phyloP scores from a whole-genome alignment of 2,329 filamentous ascomycete genomes.

The Eutypa lata region DNA sequence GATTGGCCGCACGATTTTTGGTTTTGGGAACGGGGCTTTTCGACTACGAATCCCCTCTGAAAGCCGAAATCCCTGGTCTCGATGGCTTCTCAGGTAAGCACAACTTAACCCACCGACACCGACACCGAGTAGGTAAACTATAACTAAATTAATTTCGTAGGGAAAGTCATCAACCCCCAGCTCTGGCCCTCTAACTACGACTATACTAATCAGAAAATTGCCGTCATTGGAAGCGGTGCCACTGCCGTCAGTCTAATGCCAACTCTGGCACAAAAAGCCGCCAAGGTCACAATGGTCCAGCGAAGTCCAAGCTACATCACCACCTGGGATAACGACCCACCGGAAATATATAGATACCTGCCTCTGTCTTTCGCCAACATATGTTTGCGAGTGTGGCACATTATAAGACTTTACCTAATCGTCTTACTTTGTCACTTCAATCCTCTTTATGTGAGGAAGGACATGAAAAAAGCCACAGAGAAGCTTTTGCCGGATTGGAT shows the following conservation, averaged over 20 bases:
- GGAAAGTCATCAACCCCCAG: constrained; percentile 56
- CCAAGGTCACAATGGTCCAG: constrained; percentile 75
- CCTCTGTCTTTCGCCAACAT: constrained; percentile 27
- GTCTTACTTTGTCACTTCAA: too few relatives aligned
- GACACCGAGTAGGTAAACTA: too few relatives aligned
- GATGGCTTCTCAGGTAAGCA: constrained; percentile 53
- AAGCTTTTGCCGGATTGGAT: too few relatives aligned
- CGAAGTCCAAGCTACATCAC: constrained; percentile 68
- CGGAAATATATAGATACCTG: too few relatives aligned
- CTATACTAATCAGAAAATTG: constrained; percentile 62
- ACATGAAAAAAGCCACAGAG: too few relatives aligned
- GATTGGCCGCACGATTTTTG: constrained; percentile 49
- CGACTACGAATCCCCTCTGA: constrained; percentile 49
- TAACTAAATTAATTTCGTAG: constrained; percentile 47
- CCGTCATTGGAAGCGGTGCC: constrained; percentile 74
- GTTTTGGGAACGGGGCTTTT: constrained; percentile 66
- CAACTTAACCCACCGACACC: constrained; percentile 48
- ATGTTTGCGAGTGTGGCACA: too few relatives aligned
- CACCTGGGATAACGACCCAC: constrained; percentile 1
- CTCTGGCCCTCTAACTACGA: constrained; percentile 68
- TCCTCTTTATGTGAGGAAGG: too few relatives aligned
- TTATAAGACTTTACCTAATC: too few relatives aligned
- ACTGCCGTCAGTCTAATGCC: constrained; percentile 76
- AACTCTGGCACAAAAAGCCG: constrained; percentile 59
- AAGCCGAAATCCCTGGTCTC: constrained; percentile 53